A percentile compares a stretch with the other conserved stretches of the same genome.
phyloP scores from a whole-genome alignment of 2,329 filamentous ascomycete genomes.

The Botrytis byssoidea region DNA sequence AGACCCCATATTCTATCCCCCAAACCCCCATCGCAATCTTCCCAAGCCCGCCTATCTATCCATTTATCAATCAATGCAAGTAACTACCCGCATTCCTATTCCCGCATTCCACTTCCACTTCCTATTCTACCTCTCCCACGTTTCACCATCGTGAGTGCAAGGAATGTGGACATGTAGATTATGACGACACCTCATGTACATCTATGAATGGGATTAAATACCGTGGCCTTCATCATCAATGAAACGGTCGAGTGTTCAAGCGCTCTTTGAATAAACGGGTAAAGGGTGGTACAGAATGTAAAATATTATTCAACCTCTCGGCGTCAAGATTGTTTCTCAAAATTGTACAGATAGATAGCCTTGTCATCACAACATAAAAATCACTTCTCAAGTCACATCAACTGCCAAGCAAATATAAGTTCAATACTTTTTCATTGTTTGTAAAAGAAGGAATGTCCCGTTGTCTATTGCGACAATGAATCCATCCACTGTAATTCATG shows the following conservation, averaged over 20 bases:
- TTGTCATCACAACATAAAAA: neutral
- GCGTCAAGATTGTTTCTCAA: neutral
- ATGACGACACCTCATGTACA: neutral
- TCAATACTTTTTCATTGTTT: neutral
- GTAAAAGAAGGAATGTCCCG: neutral
- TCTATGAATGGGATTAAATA: neutral
- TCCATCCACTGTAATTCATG: slow-evolving; percentile 3
- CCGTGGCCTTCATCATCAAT: neutral
- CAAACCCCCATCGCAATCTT: neutral
- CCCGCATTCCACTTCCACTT: neutral
- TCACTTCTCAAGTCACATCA: neutral
- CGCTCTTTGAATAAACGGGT: neutral
- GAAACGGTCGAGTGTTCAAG: neutral
- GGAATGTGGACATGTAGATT: neutral
- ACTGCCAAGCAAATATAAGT: neutral
- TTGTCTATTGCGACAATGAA: neutral
- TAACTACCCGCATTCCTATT: neutral
- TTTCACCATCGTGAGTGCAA: neutral
- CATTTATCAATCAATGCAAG: neutral
- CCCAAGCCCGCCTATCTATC: neutral
- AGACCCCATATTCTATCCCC: neutral
- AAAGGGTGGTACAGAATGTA: neutral
- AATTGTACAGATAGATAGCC: neutral
- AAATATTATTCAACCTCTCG: neutral
- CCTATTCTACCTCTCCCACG: neutral